These are phyloP conservation scores for Ophiocordyceps camponoti-leonardi DNA, from an alignment of 2,329 filamentous ascomycete species.

Conservation along the genomic window DNA sequence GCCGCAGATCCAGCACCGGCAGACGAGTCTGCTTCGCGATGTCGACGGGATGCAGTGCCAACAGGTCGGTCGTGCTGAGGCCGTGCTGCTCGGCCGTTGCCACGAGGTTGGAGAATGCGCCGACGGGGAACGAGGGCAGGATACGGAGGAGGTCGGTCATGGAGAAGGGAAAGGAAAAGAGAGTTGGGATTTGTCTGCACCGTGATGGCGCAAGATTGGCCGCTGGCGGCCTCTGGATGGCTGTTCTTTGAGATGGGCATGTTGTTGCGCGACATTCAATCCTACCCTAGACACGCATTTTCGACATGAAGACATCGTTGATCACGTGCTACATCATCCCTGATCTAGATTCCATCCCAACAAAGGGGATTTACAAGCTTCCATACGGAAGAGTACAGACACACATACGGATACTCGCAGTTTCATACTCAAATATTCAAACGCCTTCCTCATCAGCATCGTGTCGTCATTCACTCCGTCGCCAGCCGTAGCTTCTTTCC, in stretches of 20 bases:
- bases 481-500: constrained; percentile 49
- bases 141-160: constrained; percentile 81
- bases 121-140: constrained; percentile 61
- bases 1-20: constrained; percentile 63
- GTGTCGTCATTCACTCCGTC: constrained; percentile 4
- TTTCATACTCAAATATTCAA: no score
- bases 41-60: constrained; percentile 67
- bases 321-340: no score
- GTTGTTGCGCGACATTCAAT: no score
- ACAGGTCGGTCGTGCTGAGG: constrained; percentile 66
- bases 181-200: neutral
- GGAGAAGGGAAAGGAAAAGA: constrained; percentile 7
- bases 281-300: no score
- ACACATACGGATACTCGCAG: no score
- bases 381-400: no score
- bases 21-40: constrained; percentile 74
- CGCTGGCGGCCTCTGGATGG: no score
- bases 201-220: neutral
- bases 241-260: no score
- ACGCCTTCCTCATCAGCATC: no score
- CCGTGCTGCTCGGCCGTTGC: constrained; percentile 62
- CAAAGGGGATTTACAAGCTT: no score
- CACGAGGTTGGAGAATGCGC: constrained; percentile 56
- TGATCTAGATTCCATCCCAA: no score
- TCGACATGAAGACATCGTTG: no score